Base-by-base conservation (phyloP, 805 yeast species). In the Ogataea parapolymorpha region DNA sequence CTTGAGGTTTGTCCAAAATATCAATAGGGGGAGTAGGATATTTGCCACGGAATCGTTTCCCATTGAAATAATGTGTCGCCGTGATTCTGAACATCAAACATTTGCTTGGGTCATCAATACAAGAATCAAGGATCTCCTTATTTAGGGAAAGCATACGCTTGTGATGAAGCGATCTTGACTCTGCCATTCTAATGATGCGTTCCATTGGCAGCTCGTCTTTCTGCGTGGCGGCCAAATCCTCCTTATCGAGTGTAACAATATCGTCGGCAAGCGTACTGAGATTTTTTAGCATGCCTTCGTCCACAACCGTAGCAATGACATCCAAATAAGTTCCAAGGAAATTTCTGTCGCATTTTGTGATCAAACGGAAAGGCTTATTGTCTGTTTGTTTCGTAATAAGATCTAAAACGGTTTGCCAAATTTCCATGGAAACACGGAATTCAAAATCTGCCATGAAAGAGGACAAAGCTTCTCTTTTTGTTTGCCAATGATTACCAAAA, bases 391-490 rank as follows among this genome's bases (percentile, higher is more conserved):
- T 44, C 0, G 60, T 56, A 20, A 78, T 61, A 3, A 52, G 44
- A 18, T 70, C 64, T 41, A 83, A 46, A 2, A 80, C 30, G 14
- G 65, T 59, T n/a, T 65, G 60, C 65, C 85, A 68, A 2, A 86
- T 57, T 9, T 67, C 58, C 45, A 84, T 51, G 6, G 89, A 80
- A 14, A 75, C 56, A 48, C 71, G 74, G 59, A 87, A 85, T 58
- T 88, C 95, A 12, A 62, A 59, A 17, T 82, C 79, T 0, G 91
- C 95, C 36, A 84, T 70, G 37, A 55, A 52, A 1, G 75, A 47
- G 2, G 80, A 77, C 20, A 68, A 42, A 6, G 51, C 51, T 39
- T 68, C 73, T 36, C 66, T 46, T 27, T 54, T 44, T 17, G 57
- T 44, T 52, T 61, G 60, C 55, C 57, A 57, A 36, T 54, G 62